Percentiles rank a stretch among this genome's conserved stretches.
Evolutionary conservation across 1,284 basidiomycete genomes (phyloP).

Genomic region (Rhizopogon parksii): DNA sequence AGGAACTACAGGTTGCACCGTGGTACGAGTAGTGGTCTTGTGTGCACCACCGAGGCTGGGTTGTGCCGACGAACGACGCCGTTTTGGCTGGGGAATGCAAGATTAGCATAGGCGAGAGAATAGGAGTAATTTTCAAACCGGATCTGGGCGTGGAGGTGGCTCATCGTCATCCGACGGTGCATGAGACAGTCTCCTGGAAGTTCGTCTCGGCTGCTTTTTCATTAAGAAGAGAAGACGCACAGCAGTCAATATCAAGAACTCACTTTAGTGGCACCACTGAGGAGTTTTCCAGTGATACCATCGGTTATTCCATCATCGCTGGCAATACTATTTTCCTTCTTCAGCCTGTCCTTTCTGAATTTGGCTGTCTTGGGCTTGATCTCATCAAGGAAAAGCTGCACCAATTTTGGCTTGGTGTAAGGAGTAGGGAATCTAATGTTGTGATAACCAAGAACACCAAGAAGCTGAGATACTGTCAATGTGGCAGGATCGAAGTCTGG

Average conservation of each 20-base stretch:
- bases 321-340: constrained; percentile 60
- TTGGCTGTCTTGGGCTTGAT: constrained; percentile 59
- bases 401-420: constrained; percentile 82
- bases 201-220: constrained; percentile 26
- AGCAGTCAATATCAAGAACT: constrained; percentile 12
- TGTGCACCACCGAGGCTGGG: constrained; percentile 53
- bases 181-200: constrained; percentile 43
- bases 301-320: constrained; percentile 77
- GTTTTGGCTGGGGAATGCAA: constrained; percentile 41
- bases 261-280: constrained; percentile 44
- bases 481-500: constrained; percentile 75
- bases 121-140: constrained; percentile 30
- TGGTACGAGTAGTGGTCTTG: constrained; percentile 30
- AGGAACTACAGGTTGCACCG: constrained; percentile 38
- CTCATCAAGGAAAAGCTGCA: constrained; percentile 73
- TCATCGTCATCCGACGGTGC: constrained; percentile 37
- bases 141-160: constrained; percentile 37
- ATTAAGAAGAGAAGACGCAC: constrained; percentile 1
- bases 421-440: constrained; percentile 70
- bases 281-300: constrained; percentile 63
- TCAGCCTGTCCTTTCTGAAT: constrained; percentile 59
- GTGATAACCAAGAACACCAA: constrained; percentile 79
- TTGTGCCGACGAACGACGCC: constrained; percentile 62
- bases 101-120: constrained; percentile 3
- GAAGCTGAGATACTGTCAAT: constrained; percentile 76